Percentiles rank a stretch among this genome's conserved stretches.
Evolutionary conservation across 768 basidiomycete genomes (phyloP).

Genomic region (Chalciporus piperatus): DNA sequence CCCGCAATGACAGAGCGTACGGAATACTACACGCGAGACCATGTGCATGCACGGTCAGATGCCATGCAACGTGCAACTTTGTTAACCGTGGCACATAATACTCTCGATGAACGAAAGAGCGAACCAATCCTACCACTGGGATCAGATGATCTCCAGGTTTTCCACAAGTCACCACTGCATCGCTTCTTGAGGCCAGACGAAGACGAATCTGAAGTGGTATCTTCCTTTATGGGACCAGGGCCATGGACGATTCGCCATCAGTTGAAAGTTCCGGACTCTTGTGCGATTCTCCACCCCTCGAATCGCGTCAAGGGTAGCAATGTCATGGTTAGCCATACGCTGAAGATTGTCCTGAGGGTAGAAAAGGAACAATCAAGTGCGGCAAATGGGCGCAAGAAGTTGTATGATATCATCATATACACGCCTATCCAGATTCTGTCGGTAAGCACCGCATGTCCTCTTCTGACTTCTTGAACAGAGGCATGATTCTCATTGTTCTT

Average conservation of each 20-base stretch:
- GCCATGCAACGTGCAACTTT: constrained; percentile 58
- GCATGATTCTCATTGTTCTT: background rate
- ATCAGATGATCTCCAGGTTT: constrained; percentile 62
- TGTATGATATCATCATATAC: constrained; percentile 86
- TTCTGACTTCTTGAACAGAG: background rate
- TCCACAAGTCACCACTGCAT: constrained; percentile 65
- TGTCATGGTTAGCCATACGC: constrained; percentile 67
- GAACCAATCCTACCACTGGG: constrained; percentile 75
- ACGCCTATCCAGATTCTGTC: constrained; percentile 86
- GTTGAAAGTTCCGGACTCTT: constrained; percentile 66
- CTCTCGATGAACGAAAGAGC: constrained; percentile 43
- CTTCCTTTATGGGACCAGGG: constrained; percentile 69
- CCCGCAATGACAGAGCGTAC: constrained; percentile 58
- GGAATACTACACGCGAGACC: constrained; percentile 73
- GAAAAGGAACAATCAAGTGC: constrained; percentile 72
- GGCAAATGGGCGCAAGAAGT: constrained; percentile 72
- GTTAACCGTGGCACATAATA: constrained; percentile 51
- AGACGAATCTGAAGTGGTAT: constrained; percentile 54
- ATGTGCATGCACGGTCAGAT: constrained; percentile 68
- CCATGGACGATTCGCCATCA: constrained; percentile 82
- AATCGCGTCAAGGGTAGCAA: constrained; percentile 60
- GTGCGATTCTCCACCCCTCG: constrained; percentile 64
- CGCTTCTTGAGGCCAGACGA: constrained; percentile 46
- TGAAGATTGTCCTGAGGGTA: constrained; percentile 82
- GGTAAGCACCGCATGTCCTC: constrained; percentile 41